Evolutionary conservation across 306 rosid genomes (phyloP).

Genomic region (Cicer chorassanicum): DNA sequence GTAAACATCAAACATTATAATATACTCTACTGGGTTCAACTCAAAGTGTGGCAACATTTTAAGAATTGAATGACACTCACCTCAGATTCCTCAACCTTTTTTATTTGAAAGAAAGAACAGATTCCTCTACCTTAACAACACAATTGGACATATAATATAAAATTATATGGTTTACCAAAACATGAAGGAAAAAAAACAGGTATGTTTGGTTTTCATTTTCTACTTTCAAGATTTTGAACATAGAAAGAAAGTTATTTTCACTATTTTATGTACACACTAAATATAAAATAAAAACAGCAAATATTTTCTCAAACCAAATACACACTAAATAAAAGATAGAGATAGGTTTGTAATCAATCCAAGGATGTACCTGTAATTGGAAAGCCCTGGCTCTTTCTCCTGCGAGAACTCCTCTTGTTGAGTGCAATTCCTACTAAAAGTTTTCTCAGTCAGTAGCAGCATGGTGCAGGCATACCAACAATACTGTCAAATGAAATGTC

Average conservation of each 20-base stretch:
- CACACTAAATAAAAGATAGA: not conserved
- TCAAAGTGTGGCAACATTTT: too few species aligned
- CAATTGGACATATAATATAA: too few species aligned
- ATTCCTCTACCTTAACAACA: too few species aligned
- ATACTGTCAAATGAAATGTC: slow-evolving; percentile 19
- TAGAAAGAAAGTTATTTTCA: not conserved
- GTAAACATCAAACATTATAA: not conserved
- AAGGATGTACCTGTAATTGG: slow-evolving; percentile 78
- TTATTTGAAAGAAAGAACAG: too few species aligned
- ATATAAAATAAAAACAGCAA: not conserved
- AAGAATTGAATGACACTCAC: slow-evolving; percentile 7
- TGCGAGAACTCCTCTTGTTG: slow-evolving; percentile 92
- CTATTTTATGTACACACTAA: not conserved
- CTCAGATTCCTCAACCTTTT: too few species aligned
- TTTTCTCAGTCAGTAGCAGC: slow-evolving; percentile 25
- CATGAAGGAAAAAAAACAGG: not conserved
- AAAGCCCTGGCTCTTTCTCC: slow-evolving; percentile 94
- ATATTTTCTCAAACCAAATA: not conserved
- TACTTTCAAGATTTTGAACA: not conserved
- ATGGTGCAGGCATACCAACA: slow-evolving; percentile 14
- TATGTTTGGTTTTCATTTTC: not conserved
- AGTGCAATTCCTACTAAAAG: slow-evolving; percentile 73
- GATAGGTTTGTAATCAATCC: slow-evolving; percentile 1
- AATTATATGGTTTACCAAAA: too few species aligned
- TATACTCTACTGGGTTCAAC: not conserved